Conservation (phyloP, 805 yeast genomes). For the Sungouiella thailandica region DNA sequence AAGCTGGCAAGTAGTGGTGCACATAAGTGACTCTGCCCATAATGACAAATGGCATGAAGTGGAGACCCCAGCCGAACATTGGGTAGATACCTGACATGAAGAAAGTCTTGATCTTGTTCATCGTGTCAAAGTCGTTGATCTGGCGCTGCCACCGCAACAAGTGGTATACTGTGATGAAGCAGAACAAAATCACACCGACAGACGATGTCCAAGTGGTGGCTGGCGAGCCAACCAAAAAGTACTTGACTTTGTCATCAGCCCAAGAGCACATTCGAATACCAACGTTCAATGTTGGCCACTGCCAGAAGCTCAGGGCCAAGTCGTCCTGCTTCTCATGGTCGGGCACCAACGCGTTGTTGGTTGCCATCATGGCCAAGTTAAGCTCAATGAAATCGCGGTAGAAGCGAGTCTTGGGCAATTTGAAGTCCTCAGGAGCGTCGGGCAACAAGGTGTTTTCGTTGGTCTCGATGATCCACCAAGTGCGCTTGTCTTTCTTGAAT, state of each 20-base stretch:
- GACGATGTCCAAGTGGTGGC: slow-evolving; percentile 67
- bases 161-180: slow-evolving; percentile 39
- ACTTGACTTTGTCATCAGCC: slow-evolving; percentile 51
- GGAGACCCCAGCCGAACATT: slow-evolving; percentile 85
- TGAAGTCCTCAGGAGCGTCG: slow-evolving; percentile 54
- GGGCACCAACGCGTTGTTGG: slow-evolving; percentile 77
- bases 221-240: slow-evolving; percentile 69
- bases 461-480: slow-evolving; percentile 84
- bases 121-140: slow-evolving; percentile 44
- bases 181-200: slow-evolving; percentile 50
- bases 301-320: slow-evolving; percentile 74
- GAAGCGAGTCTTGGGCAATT: slow-evolving; percentile 56
- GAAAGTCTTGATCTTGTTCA: slow-evolving; percentile 45
- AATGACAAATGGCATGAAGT: slow-evolving; percentile 79
- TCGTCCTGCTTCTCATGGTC: slow-evolving; percentile 68
- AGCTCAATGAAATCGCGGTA: slow-evolving; percentile 64
- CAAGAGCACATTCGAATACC: slow-evolving; percentile 80
- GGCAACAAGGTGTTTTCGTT: slow-evolving; percentile 59
- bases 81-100: slow-evolving; percentile 78
- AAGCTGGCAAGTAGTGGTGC: slow-evolving; percentile 94
- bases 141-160: slow-evolving; percentile 70
- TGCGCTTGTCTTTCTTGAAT: slow-evolving; percentile 70
- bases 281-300: slow-evolving; percentile 68
- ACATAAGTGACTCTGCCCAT: slow-evolving; percentile 98
- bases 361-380: slow-evolving; percentile 78